Conservation (phyloP, 345 rosid genomes). For the Hevea brasiliensis region DNA sequence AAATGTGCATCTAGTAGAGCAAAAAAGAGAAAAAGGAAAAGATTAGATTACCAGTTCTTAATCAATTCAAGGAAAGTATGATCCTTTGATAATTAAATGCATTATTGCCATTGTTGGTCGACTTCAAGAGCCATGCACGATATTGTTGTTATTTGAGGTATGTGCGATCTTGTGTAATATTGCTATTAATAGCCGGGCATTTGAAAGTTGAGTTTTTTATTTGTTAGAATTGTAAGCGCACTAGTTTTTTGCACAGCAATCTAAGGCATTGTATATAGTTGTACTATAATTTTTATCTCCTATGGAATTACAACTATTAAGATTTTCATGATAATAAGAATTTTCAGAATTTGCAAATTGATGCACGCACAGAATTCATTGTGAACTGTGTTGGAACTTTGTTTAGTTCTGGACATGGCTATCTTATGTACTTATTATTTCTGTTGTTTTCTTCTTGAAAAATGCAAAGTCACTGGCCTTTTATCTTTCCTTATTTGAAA, state of each 20-base stretch:
- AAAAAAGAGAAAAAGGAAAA: not conserved
- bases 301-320: not conserved
- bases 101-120: not conserved
- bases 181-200: not conserved
- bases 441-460: not conserved
- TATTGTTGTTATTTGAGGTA: not conserved
- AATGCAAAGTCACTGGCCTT: not conserved
- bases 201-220: not conserved
- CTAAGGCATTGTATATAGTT: not conserved
- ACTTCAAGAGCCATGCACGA: slow-evolving; percentile 22
- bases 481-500: not conserved
- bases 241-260: not conserved
- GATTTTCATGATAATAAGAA: not conserved
- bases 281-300: not conserved
- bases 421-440: not conserved
- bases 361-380: not conserved
- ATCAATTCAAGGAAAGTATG: not conserved
- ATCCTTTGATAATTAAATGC: slow-evolving; percentile 6
- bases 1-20: not conserved
- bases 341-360: not conserved
- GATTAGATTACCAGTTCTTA: not conserved
- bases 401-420: not conserved
- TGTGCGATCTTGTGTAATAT: not conserved
- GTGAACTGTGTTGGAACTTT: not conserved
- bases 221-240: not conserved